phyloP scores from a whole-genome alignment of 495 filamentous ascomycete genomes.

The Cercophora newfieldiana region DNA sequence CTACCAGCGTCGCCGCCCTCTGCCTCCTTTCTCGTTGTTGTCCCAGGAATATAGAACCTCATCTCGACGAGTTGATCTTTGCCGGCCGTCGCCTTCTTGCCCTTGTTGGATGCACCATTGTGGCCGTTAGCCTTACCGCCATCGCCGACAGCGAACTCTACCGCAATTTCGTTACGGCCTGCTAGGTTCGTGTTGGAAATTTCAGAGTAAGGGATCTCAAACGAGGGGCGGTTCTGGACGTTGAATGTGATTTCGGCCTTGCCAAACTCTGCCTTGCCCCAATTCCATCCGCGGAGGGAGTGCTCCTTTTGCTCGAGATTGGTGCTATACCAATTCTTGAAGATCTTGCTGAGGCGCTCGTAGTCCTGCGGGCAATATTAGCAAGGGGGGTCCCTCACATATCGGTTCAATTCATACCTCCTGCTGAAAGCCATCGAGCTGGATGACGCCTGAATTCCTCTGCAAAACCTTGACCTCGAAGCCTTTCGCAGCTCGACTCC shows the following conservation, averaged over 20 bases:
- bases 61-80: constrained; percentile 95
- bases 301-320: constrained; percentile 91
- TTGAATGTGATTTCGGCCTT: constrained; percentile 95
- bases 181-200: constrained; percentile 98
- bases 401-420: no score
- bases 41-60: constrained; percentile 97
- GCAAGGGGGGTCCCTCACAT: no score
- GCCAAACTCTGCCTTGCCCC: constrained; percentile 97
- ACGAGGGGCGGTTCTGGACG: constrained; percentile 94
- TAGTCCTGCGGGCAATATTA: constrained; percentile 62
- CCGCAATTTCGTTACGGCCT: constrained; percentile 95
- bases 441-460: constrained; percentile 79
- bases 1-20: constrained; percentile 69
- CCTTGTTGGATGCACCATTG: constrained; percentile 73
- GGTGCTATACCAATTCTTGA: constrained; percentile 95
- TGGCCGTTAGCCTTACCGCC: constrained; percentile 70
- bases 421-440: constrained; percentile 91
- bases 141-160: constrained; percentile 78
- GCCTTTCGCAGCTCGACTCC: constrained; percentile 90
- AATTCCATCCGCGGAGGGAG: constrained; percentile 96
- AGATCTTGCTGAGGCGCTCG: constrained; percentile 82
- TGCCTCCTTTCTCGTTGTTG: constrained; percentile 80
- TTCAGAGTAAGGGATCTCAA: constrained; percentile 96
- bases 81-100: constrained; percentile 83
- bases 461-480: constrained; percentile 90